Evolutionary conservation across 345 rosid genomes (phyloP).

Genomic region (Turritis glabra): DNA sequence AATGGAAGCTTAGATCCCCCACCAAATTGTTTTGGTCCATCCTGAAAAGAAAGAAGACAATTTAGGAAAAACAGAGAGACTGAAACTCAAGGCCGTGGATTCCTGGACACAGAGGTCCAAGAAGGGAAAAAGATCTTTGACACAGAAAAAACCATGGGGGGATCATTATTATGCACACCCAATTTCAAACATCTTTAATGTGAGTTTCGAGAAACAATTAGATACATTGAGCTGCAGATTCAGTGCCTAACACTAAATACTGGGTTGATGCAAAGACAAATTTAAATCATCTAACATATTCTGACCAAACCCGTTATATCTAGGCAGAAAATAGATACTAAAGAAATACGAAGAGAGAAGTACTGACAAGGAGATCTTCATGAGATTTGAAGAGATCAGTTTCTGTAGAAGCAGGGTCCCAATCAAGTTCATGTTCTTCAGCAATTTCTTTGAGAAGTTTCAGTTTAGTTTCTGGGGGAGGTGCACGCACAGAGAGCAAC

Average conservation of each 20-base stretch:
- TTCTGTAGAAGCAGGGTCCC: constrained; percentile 93
- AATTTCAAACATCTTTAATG: background rate
- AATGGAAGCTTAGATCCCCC: constrained; percentile 78
- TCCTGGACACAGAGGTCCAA: background rate
- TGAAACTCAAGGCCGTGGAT: background rate
- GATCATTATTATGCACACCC: background rate
- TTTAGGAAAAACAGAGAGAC: constrained; percentile 33
- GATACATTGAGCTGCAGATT: constrained; percentile 7
- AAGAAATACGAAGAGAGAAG: background rate
- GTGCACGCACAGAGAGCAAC: constrained; percentile 85
- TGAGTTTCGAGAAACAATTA: background rate
- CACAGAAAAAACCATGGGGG: background rate
- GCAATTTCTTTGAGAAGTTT: constrained; percentile 95
- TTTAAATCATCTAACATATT: background rate
- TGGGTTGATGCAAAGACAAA: constrained; percentile 8
- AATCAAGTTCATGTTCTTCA: constrained; percentile 86
- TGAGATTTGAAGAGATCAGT: constrained; percentile 76
- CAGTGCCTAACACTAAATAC: background rate
- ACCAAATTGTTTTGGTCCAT: constrained; percentile 72
- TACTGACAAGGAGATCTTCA: constrained; percentile 86
- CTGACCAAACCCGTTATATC: background rate
- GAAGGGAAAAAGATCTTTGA: background rate
- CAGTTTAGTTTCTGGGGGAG: constrained; percentile 70
- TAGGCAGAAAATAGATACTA: background rate
- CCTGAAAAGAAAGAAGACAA: constrained; percentile 45